Evolutionary conservation across 2,329 filamentous ascomycete genomes (phyloP), one percentile per base, ranked within the genome.

Genomic region (Hymenoscyphus occultus): DNA sequence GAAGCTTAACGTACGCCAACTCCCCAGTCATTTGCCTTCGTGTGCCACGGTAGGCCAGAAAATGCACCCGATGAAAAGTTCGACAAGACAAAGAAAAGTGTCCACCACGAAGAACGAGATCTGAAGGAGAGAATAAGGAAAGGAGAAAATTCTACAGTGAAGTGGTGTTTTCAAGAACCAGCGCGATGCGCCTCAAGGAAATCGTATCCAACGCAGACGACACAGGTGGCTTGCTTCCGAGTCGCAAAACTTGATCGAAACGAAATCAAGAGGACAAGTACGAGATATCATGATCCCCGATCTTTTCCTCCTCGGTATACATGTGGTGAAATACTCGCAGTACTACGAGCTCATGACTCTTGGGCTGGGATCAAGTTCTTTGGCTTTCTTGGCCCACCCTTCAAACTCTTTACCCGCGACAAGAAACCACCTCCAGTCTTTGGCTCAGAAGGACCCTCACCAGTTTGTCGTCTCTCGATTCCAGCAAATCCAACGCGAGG

Each of bases 391-490:
- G 88, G 83, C 39, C 86, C 86, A 60, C 89, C 89, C 80, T 92
- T 93, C 78, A 95, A 79, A 77, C 89, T 92, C 83, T 91, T 93
- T 80, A 95, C 91, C 63, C 92, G 86, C 61, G 86, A 90, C 67
- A 96, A 76, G 68, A 96, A 88, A 1, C 91, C 90, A 58, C 84
- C 84, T 56, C 80, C 74, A 14, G 75, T 73, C 39, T 78, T 75
- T 2, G 77, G 74, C 28, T 51, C 81, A 28, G 74, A 71, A 59
- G 74, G 74, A 19, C 74, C 71, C 14, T 76, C 75, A 12, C 78
- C 81, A 4, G 90, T 92, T 2, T 82, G 77, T 70, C 88, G 84
- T 70, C 90, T 84, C 77, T 92, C 89, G 6, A 92, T 78, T 1
- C 71, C 75, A 39, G 70, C 69, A 6, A 78, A 74, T 22, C 77